Percentiles rank a stretch among this genome's conserved stretches.
These are phyloP conservation scores for Citeromyces hawaiiensis DNA, from an alignment of 1,139 yeast species.

Conservation along the genomic window DNA sequence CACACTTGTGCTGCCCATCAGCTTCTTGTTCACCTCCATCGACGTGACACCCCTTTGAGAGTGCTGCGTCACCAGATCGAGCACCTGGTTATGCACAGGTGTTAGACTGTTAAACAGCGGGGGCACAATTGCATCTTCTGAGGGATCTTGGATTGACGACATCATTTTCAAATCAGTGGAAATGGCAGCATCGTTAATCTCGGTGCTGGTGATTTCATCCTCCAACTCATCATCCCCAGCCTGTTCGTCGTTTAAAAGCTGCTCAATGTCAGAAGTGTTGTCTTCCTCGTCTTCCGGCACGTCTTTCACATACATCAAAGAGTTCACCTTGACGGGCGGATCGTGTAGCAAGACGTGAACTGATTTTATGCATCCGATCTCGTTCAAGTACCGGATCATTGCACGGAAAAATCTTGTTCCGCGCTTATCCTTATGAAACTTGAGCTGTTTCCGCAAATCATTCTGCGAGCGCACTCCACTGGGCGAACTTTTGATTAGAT, in stretches of 20 bases:
- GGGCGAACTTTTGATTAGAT: slow-evolving; percentile 48
- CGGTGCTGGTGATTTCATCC: slow-evolving; percentile 13
- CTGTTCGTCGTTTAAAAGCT: slow-evolving; percentile 11
- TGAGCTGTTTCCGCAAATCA: slow-evolving; percentile 44
- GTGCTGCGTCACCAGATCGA: slow-evolving; percentile 25
- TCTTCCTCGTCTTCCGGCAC: slow-evolving; percentile 21
- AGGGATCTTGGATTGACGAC: slow-evolving; percentile 5
- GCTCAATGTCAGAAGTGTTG: slow-evolving; percentile 15
- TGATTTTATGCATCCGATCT: slow-evolving; percentile 9
- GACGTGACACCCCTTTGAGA: slow-evolving; percentile 41
- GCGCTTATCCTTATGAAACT: not conserved
- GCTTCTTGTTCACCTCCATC: slow-evolving; percentile 29
- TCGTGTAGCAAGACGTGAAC: slow-evolving; percentile 12
- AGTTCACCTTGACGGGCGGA: slow-evolving; percentile 11
- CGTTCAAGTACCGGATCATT: slow-evolving; percentile 4
- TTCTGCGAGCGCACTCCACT: slow-evolving; percentile 51
- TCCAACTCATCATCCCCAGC: slow-evolving; percentile 22
- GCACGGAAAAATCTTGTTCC: not conserved
- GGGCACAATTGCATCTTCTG: slow-evolving; percentile 9
- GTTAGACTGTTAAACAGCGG: slow-evolving; percentile 36
- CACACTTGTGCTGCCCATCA: slow-evolving; percentile 30
- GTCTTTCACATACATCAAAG: slow-evolving; percentile 12
- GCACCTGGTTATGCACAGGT: slow-evolving; percentile 54
- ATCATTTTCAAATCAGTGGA: not conserved
- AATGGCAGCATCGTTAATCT: slow-evolving; percentile 7